A percentile compares a stretch with the other conserved stretches of the same genome.
Conservation (phyloP, 176 grass and related monocot genomes). For the Cenchrus fungigraminus region DNA sequence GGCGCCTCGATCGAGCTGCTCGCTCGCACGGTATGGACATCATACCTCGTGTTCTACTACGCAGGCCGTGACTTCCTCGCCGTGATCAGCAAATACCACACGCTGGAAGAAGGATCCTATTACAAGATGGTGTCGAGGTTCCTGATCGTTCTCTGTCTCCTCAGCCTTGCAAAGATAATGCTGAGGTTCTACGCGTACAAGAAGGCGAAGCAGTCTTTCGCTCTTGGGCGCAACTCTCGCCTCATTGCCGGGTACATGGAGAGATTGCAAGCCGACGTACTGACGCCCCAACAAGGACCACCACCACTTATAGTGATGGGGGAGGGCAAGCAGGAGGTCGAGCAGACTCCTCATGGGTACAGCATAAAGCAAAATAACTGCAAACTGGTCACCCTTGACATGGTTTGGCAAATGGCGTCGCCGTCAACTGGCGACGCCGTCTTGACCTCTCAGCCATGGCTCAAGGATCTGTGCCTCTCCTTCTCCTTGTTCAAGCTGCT, state of each 20-base stretch:
- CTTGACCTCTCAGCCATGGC: neutral
- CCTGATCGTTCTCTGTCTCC: neutral
- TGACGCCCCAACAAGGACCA: too few species aligned
- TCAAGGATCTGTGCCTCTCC: slow-evolving; percentile 13
- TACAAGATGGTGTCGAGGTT: neutral
- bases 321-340: slow-evolving; percentile 1
- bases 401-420: neutral
- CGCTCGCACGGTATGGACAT: neutral
- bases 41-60: slow-evolving; percentile 25
- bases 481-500: slow-evolving; percentile 21
- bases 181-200: neutral
- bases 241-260: slow-evolving; percentile 28
- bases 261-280: neutral
- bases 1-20: neutral
- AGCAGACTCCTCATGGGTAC: slow-evolving; percentile 2
- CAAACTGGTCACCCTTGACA: neutral
- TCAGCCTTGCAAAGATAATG: neutral
- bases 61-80: neutral
- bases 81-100: neutral
- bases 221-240: neutral
- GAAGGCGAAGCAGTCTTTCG: neutral
- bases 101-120: fast-evolving
- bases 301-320: slow-evolving; percentile 25
- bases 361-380: neutral
- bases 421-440: neutral